These are phyloP conservation scores for Polyporus tsugae DNA, from an alignment of 1,284 basidiomycete species.

Conservation along the genomic window DNA sequence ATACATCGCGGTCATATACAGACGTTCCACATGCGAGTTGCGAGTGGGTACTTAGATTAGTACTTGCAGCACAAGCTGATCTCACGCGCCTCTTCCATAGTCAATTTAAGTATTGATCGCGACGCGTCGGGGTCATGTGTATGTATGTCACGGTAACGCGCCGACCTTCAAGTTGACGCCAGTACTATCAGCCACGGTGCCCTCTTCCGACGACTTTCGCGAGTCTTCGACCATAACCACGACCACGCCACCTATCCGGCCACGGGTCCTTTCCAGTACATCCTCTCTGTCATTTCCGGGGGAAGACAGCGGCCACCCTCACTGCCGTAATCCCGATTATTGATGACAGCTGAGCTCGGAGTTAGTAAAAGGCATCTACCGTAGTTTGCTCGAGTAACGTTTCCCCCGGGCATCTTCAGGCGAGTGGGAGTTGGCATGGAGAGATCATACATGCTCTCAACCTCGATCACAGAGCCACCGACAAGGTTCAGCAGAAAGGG, in stretches of 20 bases:
- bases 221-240: neutral
- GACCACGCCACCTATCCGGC: neutral
- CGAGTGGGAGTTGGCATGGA: neutral
- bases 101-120: conserved; percentile 11
- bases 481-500: neutral
- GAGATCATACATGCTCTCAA: neutral
- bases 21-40: neutral
- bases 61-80: neutral
- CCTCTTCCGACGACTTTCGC: neutral
- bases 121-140: conserved; percentile 29
- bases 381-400: neutral
- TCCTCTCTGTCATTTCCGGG: no score
- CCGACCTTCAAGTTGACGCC: neutral
- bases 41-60: neutral
- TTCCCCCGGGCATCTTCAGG: neutral
- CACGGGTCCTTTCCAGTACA: neutral
- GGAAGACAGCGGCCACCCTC: neutral
- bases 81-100: neutral
- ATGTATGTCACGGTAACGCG: conserved; percentile 17
- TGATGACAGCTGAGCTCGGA: neutral
- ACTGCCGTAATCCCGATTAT: neutral
- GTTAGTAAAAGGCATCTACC: neutral
- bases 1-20: neutral
- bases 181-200: no score
- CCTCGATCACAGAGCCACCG: neutral